Evolutionary conservation across 2,329 filamentous ascomycete species (phyloP).

Genomic region (Albifimbria verrucaria): DNA sequence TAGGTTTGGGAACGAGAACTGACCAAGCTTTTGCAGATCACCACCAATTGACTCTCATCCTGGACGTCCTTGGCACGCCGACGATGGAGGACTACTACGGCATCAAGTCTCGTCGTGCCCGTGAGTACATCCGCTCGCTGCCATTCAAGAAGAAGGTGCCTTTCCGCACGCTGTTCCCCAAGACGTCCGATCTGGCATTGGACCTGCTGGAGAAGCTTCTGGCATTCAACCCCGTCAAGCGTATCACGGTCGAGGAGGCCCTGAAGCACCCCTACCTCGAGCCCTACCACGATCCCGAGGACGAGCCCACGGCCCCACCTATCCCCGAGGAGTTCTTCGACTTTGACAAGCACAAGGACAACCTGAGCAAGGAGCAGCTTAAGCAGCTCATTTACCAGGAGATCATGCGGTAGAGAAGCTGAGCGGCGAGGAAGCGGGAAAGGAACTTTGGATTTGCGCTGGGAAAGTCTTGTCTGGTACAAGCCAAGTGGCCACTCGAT

Average conservation of each 20-base stretch:
- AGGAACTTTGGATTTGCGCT: background rate
- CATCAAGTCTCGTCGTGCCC: constrained; percentile 95
- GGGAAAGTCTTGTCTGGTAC: background rate
- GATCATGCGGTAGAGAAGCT: constrained; percentile 63
- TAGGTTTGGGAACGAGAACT: background rate
- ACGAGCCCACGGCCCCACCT: constrained; percentile 92
- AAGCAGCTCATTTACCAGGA: constrained; percentile 98
- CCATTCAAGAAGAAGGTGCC: constrained; percentile 99
- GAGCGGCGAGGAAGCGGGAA: background rate
- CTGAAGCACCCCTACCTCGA: constrained; percentile 97
- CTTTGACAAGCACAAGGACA: constrained; percentile 99
- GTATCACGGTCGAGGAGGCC: constrained; percentile 96
- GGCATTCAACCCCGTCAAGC: constrained; percentile 97
- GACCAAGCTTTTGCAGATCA: constrained; percentile 60
- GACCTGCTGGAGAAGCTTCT: constrained; percentile 94
- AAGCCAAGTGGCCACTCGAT: background rate
- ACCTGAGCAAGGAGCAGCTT: constrained; percentile 94
- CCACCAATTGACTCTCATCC: constrained; percentile 93
- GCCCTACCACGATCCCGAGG: constrained; percentile 97
- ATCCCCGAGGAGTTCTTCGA: constrained; percentile 99
- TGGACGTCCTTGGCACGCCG: constrained; percentile 94
- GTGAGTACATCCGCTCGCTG: constrained; percentile 96
- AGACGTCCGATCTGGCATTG: constrained; percentile 95
- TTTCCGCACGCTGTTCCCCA: constrained; percentile 94
- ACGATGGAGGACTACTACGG: constrained; percentile 99